phyloP scores from a whole-genome alignment of 169 alveolate genomes.

The Plasmodium malariae region DNA sequence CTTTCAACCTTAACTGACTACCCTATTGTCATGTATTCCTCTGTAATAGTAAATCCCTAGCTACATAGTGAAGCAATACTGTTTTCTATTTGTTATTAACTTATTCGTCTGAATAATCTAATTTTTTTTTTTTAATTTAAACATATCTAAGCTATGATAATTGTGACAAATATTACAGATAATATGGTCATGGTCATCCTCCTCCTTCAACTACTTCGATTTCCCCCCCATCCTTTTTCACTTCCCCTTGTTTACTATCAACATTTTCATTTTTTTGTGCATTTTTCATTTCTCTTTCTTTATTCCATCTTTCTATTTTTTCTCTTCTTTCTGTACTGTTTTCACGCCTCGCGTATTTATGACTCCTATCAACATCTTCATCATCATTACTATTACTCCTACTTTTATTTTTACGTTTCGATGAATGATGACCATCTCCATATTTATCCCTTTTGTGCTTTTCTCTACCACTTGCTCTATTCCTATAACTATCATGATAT shows the following conservation, averaged over 20 bases:
- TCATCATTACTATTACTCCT: conserved; percentile 22
- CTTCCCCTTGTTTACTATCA: conserved; percentile 1
- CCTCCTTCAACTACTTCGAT: too few relatives aligned
- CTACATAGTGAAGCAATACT: too few relatives aligned
- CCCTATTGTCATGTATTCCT: too few relatives aligned
- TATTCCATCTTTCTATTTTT: conserved; percentile 94
- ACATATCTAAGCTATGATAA: too few relatives aligned
- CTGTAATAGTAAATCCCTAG: too few relatives aligned
- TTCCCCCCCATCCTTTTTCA: too few relatives aligned
- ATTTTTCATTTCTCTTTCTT: conserved; percentile 85
- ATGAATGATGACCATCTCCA: conserved; percentile 30
- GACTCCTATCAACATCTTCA: conserved; percentile 75
- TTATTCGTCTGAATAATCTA: too few relatives aligned
- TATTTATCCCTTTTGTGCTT: conserved; percentile 63
- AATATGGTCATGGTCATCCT: too few relatives aligned
- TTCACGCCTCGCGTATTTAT: conserved; percentile 84
- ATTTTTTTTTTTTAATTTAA: too few relatives aligned
- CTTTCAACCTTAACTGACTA: too few relatives aligned
- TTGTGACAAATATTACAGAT: too few relatives aligned
- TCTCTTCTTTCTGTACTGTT: conserved; percentile 94
- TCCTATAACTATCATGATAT: conserved; percentile 59
- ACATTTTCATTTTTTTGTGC: conserved; percentile 5
- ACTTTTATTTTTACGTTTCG: conserved; percentile 61
- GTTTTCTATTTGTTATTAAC: too few relatives aligned
- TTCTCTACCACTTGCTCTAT: conserved; percentile 61